A percentile compares a stretch with the other conserved stretches of the same genome.
phyloP scores from a whole-genome alignment of 257 asterid genomes.

The Schizonepeta tenuifolia region DNA sequence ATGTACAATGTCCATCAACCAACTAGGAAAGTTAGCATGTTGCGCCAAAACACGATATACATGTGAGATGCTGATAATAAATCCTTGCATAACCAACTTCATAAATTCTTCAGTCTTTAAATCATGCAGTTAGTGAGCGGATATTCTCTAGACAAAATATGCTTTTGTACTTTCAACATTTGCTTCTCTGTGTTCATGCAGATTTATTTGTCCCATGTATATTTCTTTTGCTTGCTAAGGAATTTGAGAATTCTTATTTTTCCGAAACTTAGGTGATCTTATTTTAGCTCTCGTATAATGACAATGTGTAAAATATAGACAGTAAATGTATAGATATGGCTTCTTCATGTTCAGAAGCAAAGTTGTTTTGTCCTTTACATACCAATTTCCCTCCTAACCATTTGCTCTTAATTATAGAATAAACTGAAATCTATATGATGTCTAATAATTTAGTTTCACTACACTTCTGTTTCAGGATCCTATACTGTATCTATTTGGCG shows the following conservation, averaged over 20 bases:
- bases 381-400: not conserved
- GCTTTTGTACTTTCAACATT: not conserved
- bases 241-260: not conserved
- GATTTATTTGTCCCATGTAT: constrained; percentile 5
- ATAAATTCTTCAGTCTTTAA: too few species aligned
- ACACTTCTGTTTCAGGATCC: constrained; percentile 56
- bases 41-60: too few species aligned
- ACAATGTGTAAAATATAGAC: not conserved
- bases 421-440: constrained; percentile 11
- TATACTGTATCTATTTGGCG: constrained; percentile 72
- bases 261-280: constrained; percentile 8
- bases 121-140: too few species aligned
- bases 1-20: too few species aligned
- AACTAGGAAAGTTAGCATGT: too few species aligned
- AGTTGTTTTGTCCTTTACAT: not conserved
- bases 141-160: too few species aligned
- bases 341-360: constrained; percentile 21
- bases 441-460: constrained; percentile 24
- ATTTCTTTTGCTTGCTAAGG: constrained; percentile 28
- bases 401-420: constrained; percentile 25
- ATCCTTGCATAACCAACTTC: too few species aligned
- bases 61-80: too few species aligned
- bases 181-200: constrained; percentile 18
- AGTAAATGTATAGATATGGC: not conserved
- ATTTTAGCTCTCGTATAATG: constrained; percentile 19